phyloP scores from a whole-genome alignment of 2,329 filamentous ascomycete species.

The Paraphoma sp. region DNA sequence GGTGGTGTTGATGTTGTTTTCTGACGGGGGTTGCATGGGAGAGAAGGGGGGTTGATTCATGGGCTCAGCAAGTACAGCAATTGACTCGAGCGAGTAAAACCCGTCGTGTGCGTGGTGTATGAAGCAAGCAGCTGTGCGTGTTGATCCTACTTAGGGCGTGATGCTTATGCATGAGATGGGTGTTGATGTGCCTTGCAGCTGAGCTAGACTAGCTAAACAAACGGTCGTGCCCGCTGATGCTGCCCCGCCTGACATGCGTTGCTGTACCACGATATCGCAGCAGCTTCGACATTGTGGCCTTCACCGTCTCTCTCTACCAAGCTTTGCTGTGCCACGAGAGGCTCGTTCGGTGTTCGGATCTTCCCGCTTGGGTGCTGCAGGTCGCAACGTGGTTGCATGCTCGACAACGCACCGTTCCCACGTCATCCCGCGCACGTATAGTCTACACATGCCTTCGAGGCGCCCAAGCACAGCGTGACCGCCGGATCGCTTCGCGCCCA shows the following conservation, averaged over 20 bases:
- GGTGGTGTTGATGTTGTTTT: not conserved
- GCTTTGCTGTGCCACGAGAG: conserved; percentile 6
- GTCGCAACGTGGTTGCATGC: not conserved
- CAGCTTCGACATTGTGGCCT: conserved; percentile 1
- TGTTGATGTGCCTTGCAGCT: conserved; percentile 18
- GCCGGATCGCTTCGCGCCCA: conserved; percentile 7
- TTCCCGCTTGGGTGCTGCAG: conserved; percentile 10
- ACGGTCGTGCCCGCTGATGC: not conserved
- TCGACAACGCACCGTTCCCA: conserved; percentile 29
- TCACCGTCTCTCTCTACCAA: not conserved
- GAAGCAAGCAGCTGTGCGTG: no score
- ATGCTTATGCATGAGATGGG: no score
- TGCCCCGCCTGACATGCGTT: conserved; percentile 4
- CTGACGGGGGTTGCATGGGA: no score
- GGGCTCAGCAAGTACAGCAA: no score
- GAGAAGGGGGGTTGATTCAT: no score
- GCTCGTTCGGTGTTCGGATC: conserved; percentile 1
- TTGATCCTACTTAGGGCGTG: no score
- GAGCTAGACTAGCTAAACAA: not conserved
- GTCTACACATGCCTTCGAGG: conserved; percentile 25
- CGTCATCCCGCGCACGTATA: conserved; percentile 36
- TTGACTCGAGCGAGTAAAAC: no score
- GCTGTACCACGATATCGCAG: not conserved
- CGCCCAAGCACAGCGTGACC: conserved; percentile 16
- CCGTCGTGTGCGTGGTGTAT: no score